Evolutionary conservation across 495 filamentous ascomycete species (phyloP), one percentile per base, ranked within the genome.

Genomic region (Neurospora cerealis): DNA sequence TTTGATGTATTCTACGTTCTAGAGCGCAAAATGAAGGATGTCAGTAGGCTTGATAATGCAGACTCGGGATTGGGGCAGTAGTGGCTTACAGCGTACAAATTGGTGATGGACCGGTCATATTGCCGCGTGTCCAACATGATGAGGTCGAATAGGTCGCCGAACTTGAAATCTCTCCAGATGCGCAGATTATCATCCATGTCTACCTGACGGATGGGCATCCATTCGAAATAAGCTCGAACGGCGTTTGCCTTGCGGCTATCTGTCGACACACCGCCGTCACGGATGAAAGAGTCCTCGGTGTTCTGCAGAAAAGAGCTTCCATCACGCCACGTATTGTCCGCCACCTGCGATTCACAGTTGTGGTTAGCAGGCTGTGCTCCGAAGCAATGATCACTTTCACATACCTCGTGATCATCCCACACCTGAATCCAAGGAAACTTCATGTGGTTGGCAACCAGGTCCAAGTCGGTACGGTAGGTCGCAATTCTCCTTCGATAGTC

Each of bases 151-250:
- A 91, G 83, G 34, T 87, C 85, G 42, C 91, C 91, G 75, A 93
- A 85, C 69, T 87, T 82, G 81, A 93, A 92, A 46, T 78, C 81
- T 21, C 91, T 86, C 91, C 90, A 93, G 78, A 93, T 88, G 54
- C 90, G 87, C 28, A 92, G 82, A 73, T 89, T 89, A 80, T 92
- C 90, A 77, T 92, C 90, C 85, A 92, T 89, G 46, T 91, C 89
- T 39, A 90, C 86, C 78, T 89, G 89, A 32, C 89, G 83, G 72
- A 86, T 83, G 9, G 85, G 85, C 85, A 87, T 90, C 90, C 91
- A 93, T 77, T 93, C 90, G 71, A 92, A 93, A 77, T 92, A 92
- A 0, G 90, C 89, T 42, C 90, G 83, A 28, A 92, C 89, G 7
- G 89, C 90, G 62, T 91, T 90, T 85, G 74, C 71, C 60, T 77